phyloP scores from a whole-genome alignment of 1,284 basidiomycete species.

The Ustilago nuda region DNA sequence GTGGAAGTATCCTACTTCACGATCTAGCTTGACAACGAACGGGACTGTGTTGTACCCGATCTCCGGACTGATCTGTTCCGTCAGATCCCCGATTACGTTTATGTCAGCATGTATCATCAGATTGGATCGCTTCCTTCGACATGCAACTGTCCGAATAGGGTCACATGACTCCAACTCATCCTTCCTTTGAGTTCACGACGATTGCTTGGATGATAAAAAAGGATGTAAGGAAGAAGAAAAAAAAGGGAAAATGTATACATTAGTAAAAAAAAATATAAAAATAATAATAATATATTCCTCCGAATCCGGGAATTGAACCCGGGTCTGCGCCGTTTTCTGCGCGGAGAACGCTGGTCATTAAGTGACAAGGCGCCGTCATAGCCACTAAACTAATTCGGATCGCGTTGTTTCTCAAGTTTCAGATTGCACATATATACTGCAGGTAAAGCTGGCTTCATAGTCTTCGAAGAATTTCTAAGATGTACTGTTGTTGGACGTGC shows the following conservation, averaged over 20 bases:
- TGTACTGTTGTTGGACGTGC: not conserved
- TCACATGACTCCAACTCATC: no score
- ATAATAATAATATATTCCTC: conserved; percentile 26
- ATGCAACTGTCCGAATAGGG: no score
- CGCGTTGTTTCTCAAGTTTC: not conserved
- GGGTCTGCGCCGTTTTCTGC: conserved; percentile 54
- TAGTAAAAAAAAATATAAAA: no score
- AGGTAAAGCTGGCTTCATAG: no score
- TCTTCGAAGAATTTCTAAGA: no score
- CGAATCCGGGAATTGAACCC: conserved; percentile 62
- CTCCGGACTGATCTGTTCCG: no score
- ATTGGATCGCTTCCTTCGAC: no score
- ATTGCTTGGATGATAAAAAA: not conserved
- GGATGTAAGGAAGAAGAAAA: not conserved
- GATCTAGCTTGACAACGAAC: no score
- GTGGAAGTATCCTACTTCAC: no score
- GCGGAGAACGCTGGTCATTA: conserved; percentile 31
- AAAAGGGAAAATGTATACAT: not conserved
- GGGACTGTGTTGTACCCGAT: no score
- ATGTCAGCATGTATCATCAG: no score
- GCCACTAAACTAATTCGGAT: conserved; percentile 62
- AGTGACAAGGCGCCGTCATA: conserved; percentile 61
- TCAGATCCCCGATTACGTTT: no score
- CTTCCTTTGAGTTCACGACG: not conserved
- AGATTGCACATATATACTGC: not conserved